phyloP scores from a whole-genome alignment of 2,329 filamentous ascomycete genomes.

The Tolypocladium pustulatum region DNA sequence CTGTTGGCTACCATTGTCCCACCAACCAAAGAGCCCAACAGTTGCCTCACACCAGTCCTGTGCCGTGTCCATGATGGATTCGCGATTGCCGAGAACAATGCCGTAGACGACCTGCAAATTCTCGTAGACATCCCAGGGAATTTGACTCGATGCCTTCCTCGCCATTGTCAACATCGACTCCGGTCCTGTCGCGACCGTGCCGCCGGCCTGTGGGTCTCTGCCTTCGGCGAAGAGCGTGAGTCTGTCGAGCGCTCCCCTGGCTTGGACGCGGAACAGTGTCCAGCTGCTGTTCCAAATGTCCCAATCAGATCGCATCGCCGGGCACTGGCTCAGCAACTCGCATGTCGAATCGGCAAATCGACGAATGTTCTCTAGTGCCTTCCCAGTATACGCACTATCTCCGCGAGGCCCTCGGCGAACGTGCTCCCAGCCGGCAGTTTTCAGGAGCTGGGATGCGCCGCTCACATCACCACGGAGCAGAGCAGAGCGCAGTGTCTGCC shows the following conservation, averaged over 20 bases:
- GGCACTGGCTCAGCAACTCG: slow-evolving; percentile 62
- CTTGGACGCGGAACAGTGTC: slow-evolving; percentile 70
- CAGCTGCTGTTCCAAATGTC: slow-evolving; percentile 73
- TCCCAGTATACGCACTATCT: slow-evolving; percentile 59
- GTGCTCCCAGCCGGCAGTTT: slow-evolving; percentile 66
- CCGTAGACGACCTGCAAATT: slow-evolving; percentile 72
- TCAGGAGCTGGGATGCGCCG: slow-evolving; percentile 57
- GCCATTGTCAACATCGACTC: slow-evolving; percentile 53
- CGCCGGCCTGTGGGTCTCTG: slow-evolving; percentile 36
- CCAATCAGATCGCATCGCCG: slow-evolving; percentile 64
- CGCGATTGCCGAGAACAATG: slow-evolving; percentile 64
- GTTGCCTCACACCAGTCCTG: slow-evolving; percentile 91
- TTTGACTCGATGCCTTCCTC: slow-evolving; percentile 71
- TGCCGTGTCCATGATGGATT: slow-evolving; percentile 64
- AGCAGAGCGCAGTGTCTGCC: slow-evolving; percentile 69
- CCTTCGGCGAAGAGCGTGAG: slow-evolving; percentile 74
- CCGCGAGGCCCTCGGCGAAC: slow-evolving; percentile 58
- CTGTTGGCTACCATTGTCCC: slow-evolving; percentile 63
- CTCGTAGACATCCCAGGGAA: slow-evolving; percentile 86
- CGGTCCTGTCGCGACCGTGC: slow-evolving; percentile 27
- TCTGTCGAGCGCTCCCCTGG: slow-evolving; percentile 56
- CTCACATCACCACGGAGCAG: slow-evolving; percentile 65
- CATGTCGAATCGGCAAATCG: slow-evolving; percentile 59
- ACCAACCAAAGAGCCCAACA: slow-evolving; percentile 78
- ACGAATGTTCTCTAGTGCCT: slow-evolving; percentile 69